Percentiles rank a stretch among this genome's conserved stretches.
These are phyloP conservation scores for Cercospora citrullina DNA, from an alignment of 2,329 filamentous ascomycete species.

Conservation along the genomic window DNA sequence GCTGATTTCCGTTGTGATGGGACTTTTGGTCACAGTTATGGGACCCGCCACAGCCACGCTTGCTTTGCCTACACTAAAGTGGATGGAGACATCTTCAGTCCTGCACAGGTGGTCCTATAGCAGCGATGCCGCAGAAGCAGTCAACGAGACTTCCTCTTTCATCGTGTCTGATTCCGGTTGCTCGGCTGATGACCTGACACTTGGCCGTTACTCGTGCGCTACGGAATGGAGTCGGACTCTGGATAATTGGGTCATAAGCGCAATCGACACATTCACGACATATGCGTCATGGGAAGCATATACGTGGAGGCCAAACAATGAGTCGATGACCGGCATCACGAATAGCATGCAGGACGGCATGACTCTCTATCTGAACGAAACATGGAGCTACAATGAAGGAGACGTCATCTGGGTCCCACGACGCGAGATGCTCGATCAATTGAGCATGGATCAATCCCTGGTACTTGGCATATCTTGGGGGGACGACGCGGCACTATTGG, in stretches of 20 bases:
- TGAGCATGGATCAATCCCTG: too few relatives aligned
- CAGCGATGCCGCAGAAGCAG: background rate
- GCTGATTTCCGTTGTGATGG: background rate
- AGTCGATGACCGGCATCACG: too few relatives aligned
- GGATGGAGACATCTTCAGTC: background rate
- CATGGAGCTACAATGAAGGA: too few relatives aligned
- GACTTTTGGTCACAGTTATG: background rate
- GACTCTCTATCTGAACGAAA: too few relatives aligned
- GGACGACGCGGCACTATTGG: too few relatives aligned
- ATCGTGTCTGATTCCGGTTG: background rate
- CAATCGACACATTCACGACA: too few relatives aligned
- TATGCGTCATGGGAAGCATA: too few relatives aligned
- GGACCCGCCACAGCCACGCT: background rate
- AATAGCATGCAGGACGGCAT: too few relatives aligned
- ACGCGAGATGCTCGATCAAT: too few relatives aligned
- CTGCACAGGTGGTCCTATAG: background rate
- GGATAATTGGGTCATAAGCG: background rate
- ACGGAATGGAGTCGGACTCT: background rate
- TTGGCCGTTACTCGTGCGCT: background rate
- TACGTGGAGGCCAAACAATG: too few relatives aligned
- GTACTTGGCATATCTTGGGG: too few relatives aligned
- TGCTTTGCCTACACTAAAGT: background rate
- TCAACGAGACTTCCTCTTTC: background rate
- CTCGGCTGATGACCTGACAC: background rate
- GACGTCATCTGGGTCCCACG: too few relatives aligned